Evolutionary conservation across 352 stramenopile species (phyloP).

Genomic region (Pythium pyrilobum): DNA sequence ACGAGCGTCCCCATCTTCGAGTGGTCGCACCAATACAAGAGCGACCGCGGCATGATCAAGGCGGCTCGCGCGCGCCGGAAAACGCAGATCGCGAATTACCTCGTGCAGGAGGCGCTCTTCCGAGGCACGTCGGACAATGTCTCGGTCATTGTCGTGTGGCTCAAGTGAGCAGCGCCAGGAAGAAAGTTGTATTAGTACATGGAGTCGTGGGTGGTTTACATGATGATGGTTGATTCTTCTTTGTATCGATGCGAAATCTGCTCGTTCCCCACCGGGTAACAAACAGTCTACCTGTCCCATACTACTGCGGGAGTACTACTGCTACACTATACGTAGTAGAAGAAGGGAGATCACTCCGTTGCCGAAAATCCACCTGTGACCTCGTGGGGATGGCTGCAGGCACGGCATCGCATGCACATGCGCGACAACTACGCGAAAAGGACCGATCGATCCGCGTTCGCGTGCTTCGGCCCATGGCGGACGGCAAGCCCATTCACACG

Average conservation of each 20-base stretch:
- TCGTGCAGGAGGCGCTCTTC: slow-evolving; percentile 89
- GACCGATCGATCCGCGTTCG: slow-evolving; percentile 4
- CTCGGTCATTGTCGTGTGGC: slow-evolving; percentile 89
- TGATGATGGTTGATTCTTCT: too few relatives aligned
- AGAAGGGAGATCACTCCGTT: too few relatives aligned
- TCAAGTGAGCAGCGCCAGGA: slow-evolving; percentile 39
- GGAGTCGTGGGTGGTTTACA: too few relatives aligned
- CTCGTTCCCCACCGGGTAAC: too few relatives aligned
- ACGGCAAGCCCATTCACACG: not conserved
- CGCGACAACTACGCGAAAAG: too few relatives aligned
- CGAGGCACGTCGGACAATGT: slow-evolving; percentile 90
- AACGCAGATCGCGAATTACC: slow-evolving; percentile 89
- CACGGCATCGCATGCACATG: too few relatives aligned
- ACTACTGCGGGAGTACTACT: too few relatives aligned
- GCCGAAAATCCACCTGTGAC: too few relatives aligned
- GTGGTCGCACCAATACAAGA: slow-evolving; percentile 89
- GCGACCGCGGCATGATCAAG: slow-evolving; percentile 88
- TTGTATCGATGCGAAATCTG: not conserved
- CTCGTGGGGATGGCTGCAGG: too few relatives aligned
- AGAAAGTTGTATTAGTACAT: not conserved
- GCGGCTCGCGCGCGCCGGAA: slow-evolving; percentile 81
- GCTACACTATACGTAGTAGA: too few relatives aligned
- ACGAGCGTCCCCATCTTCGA: slow-evolving; percentile 84
- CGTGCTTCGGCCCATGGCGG: slow-evolving; percentile 1
- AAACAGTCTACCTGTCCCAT: too few relatives aligned